phyloP scores from a whole-genome alignment of 257 asterid species.

The Penstemon newberryi region DNA sequence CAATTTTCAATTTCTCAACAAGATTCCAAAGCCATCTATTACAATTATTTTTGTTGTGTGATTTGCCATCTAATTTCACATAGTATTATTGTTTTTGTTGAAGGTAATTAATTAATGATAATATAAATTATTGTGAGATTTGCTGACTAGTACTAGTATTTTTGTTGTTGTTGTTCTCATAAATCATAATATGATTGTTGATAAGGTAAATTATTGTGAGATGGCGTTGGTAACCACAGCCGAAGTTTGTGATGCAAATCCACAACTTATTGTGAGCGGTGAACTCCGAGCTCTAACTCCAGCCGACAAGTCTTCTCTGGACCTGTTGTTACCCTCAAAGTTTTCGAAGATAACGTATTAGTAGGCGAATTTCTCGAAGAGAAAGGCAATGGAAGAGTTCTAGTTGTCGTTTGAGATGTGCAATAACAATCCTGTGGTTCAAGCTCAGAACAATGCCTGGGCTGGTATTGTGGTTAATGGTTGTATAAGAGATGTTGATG shows the following conservation, averaged over 20 bases:
- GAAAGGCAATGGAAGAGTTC: conserved; percentile 50
- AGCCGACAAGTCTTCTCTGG: conserved; percentile 44
- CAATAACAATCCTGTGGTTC: conserved; percentile 50
- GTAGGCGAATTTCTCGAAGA: conserved; percentile 49
- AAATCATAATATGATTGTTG: background rate
- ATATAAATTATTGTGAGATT: too few relatives aligned
- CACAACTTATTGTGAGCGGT: conserved; percentile 43
- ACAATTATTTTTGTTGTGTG: background rate
- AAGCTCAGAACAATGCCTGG: conserved; percentile 60
- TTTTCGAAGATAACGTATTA: conserved; percentile 48
- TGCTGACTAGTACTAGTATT: too few relatives aligned
- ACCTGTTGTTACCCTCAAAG: conserved; percentile 47
- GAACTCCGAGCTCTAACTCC: conserved; percentile 51
- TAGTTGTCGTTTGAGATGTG: conserved; percentile 51
- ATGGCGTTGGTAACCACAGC: conserved; percentile 56
- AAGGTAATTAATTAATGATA: too few relatives aligned
- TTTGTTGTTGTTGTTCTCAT: background rate
- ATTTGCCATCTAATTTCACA: background rate
- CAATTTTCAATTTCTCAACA: background rate
- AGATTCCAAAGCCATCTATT: background rate
- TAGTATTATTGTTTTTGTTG: too few relatives aligned
- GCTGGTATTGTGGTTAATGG: conserved; percentile 48
- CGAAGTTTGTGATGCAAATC: conserved; percentile 51
- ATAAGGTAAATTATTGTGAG: conserved; percentile 25
- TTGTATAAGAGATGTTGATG: conserved; percentile 51